These are phyloP conservation scores for Pseudevernia furfuracea DNA, from an alignment of 495 filamentous ascomycete species.

Conservation along the genomic window DNA sequence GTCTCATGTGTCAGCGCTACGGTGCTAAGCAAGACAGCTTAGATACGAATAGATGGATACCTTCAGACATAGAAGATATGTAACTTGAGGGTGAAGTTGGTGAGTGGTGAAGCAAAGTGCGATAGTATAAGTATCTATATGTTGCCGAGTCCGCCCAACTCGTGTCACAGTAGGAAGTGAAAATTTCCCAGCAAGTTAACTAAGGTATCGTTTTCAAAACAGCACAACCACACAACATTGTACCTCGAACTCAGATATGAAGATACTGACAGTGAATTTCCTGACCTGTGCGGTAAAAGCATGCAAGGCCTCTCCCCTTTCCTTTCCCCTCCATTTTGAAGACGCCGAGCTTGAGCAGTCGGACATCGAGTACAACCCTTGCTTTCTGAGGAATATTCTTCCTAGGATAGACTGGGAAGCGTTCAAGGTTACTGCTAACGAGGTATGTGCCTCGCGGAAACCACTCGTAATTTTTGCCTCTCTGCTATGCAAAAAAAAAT, in stretches of 20 bases:
- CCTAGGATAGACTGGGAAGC: slow-evolving; percentile 84
- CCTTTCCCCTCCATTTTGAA: slow-evolving; percentile 84
- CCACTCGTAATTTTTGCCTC: background rate
- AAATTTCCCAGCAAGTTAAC: background rate
- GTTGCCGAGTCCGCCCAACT: background rate
- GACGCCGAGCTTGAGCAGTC: slow-evolving; percentile 83
- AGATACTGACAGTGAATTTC: slow-evolving; percentile 93
- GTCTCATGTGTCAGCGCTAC: background rate
- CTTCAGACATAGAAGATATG: too few species aligned
- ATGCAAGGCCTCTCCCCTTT: slow-evolving; percentile 68
- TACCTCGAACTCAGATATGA: slow-evolving; percentile 50
- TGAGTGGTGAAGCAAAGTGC: background rate
- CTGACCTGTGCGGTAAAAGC: slow-evolving; percentile 90
- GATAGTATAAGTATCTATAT: background rate
- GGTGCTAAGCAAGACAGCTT: background rate
- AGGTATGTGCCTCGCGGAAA: slow-evolving; percentile 47
- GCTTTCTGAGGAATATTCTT: slow-evolving; percentile 73
- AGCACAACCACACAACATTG: background rate
- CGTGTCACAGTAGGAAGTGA: background rate
- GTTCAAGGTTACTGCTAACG: slow-evolving; percentile 61
- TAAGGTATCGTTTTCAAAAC: background rate
- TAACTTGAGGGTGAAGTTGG: too few species aligned
- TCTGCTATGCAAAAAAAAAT: background rate
- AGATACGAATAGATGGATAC: background rate
- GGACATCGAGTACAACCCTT: slow-evolving; percentile 68